Conservation (phyloP, 352 stramenopile genomes). For the Phytophthora pseudosyringae region DNA sequence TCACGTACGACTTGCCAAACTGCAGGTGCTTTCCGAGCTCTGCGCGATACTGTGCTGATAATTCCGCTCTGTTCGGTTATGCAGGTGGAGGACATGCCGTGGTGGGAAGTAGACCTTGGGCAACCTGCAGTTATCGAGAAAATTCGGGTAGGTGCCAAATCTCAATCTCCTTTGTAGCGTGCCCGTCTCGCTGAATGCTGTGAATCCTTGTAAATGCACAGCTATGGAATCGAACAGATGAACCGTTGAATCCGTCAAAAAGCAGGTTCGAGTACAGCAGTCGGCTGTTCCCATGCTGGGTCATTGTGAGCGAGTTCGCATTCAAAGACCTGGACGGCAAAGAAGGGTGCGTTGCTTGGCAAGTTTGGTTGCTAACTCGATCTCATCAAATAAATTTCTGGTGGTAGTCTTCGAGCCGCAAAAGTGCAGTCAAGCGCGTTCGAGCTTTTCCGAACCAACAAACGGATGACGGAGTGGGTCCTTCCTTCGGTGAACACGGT, state of each 20-base stretch:
- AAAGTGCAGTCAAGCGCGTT: slow-evolving; percentile 83
- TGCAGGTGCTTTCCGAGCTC: background rate
- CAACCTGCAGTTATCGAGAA: slow-evolving; percentile 79
- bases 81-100: slow-evolving; percentile 90
- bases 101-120: slow-evolving; percentile 94
- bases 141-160: slow-evolving; percentile 52
- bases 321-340: slow-evolving; percentile 86
- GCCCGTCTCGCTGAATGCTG: no score
- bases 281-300: slow-evolving; percentile 92
- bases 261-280: slow-evolving; percentile 75
- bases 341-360: slow-evolving; percentile 52
- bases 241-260: slow-evolving; percentile 79
- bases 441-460: slow-evolving; percentile 79
- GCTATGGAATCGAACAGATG: slow-evolving; percentile 93
- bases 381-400: no score
- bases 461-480: slow-evolving; percentile 89
- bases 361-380: background rate
- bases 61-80: background rate
- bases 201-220: slow-evolving; percentile 56
- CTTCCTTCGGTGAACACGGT: slow-evolving; percentile 85
- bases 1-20: slow-evolving; percentile 50
- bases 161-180: no score
- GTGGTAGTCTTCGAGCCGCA: slow-evolving; percentile 69
- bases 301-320: slow-evolving; percentile 91
- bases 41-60: slow-evolving; percentile 1